Evolutionary conservation across 495 filamentous ascomycete genomes (phyloP), one percentile per base, ranked within the genome.

Genomic region (Aspergillus steynii): DNA sequence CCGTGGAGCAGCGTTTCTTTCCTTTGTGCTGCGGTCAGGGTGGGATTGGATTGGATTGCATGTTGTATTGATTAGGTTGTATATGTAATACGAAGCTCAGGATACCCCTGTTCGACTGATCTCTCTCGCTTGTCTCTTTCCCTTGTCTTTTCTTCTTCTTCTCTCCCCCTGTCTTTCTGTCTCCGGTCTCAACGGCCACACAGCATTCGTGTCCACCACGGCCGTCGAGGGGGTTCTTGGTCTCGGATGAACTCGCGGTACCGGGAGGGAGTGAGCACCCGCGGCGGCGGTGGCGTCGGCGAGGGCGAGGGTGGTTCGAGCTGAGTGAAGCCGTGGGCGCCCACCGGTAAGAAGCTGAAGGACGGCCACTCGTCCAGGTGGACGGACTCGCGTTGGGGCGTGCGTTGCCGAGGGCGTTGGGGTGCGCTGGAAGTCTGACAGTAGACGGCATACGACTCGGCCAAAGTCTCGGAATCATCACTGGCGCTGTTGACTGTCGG

Each of bases 71-170:
- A 63, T 63, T 70, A 67, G 60, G 67, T 61, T 75, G 49, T 50
- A 50, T 50, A 77, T 78, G 68, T 71, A 74, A 73, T 75, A 75
- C 66, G 67, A 29, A 69, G 61, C 65, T 70, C 76, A 75, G 74
- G 74, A 77, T 79, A 77, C 74, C 74, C 71, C 61, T 61, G 61
- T 64, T 61, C 34, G 47, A 46, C 49, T 59, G 52, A n/a, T 58
- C 55, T 51, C 25, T 58, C 54, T 52, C 20, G 27, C 49, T 62
- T 58, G 12, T 58, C 46, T 61, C 51, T 55, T 42, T 42, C 9
- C 14, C 14, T 42, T 14, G 9, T 12, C 37, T 56, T 50, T 32
- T 53, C 45, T n/a, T 46, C 20, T 59, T 48, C 48, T 57, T 31
- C 14, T 20, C 2, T 25, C 29, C 2, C 14, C 32, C 34, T 37